Conservation (phyloP, 371 early-diverging fungal species). For the Mucor racemosus region DNA sequence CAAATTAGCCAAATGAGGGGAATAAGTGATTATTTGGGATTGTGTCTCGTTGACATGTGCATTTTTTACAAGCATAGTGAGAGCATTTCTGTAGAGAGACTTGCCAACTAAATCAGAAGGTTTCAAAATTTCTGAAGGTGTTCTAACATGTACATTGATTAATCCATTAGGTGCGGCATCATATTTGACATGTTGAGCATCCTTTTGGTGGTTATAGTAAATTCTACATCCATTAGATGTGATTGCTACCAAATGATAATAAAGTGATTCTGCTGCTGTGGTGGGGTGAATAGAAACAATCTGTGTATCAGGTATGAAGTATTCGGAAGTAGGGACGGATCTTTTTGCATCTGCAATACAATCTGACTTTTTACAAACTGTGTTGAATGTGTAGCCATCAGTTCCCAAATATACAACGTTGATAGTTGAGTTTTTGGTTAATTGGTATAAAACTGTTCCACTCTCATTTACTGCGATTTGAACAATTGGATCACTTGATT, state of each 20-base stretch:
- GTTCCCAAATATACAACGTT: conserved; percentile 54
- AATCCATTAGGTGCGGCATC: conserved; percentile 50
- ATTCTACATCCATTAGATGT: conserved; percentile 74
- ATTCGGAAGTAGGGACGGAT: conserved; percentile 44
- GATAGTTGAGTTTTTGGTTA: conserved; percentile 62
- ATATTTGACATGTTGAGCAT: conserved; percentile 4
- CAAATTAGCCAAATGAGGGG: conserved; percentile 66
- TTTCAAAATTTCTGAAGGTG: conserved; percentile 40
- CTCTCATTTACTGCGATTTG: conserved; percentile 66
- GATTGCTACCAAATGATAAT: conserved; percentile 71
- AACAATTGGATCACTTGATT: conserved; percentile 50
- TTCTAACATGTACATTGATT: conserved; percentile 71
- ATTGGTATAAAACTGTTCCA: conserved; percentile 38
- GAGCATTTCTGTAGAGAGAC: conserved; percentile 64
- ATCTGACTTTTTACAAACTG: conserved; percentile 24
- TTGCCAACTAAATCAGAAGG: conserved; percentile 56
- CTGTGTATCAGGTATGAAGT: conserved; percentile 47
- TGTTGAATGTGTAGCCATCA: conserved; percentile 26
- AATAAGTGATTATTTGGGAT: conserved; percentile 64
- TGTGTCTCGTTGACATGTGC: conserved; percentile 60
- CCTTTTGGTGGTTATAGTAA: conserved; percentile 63
- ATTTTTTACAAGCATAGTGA: conserved; percentile 59
- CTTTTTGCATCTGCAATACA: conserved; percentile 42
- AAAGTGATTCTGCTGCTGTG: conserved; percentile 57
- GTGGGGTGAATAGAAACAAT: conserved; percentile 73